Base-by-base conservation (phyloP, 345 rosid genomes). In the Rhodamnia argentea region DNA sequence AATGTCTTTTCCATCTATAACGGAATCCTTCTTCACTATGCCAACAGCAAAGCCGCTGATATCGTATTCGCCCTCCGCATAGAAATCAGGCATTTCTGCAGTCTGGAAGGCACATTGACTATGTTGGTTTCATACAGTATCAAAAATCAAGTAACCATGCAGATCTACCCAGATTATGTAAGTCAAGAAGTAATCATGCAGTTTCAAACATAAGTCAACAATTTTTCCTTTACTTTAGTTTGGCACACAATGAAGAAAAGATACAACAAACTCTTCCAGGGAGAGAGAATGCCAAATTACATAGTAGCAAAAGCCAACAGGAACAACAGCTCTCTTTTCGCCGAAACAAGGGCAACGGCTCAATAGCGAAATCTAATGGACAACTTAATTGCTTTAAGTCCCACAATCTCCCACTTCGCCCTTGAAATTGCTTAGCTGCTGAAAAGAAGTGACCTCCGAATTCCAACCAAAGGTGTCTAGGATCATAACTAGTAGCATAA, bases 21-120 rank as follows among this genome's bases (percentile, higher is more conserved):
- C 94, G 6, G 98, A 91, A 64, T 89, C 92, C 93, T 93, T 95
- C 87, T 94, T 94, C 50, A 97, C 98, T 52, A 91, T 90, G 82
- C 99, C 99, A 57, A 97, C 98, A 0, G 98, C 99, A 92, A 94
- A 96, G 51, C 99, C 99, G 76, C 98, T 96, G 24, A 95, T 96
- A 84, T 97, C 99, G 40, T 96, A 97, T 85, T 97, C 98, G 0
- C 98, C 97, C 18, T 93, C 91, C 32, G 93, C 92, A 84, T 97
- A 97, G 91, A 97, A 96, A 85, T 90, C 95, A 0, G 99, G 99
- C 99, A 96, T 97, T 94, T 97, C 98, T 87, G 98, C 99, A 84
- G 99, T 95, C 99, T 97, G 86, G 82, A 89, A 88, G 58, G 52
- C 64, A 88, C 16, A 58, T 52, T 44, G 40, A 20, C 42, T 32